phyloP scores from a whole-genome alignment of 805 yeast genomes.

The Starmera quercuum region DNA sequence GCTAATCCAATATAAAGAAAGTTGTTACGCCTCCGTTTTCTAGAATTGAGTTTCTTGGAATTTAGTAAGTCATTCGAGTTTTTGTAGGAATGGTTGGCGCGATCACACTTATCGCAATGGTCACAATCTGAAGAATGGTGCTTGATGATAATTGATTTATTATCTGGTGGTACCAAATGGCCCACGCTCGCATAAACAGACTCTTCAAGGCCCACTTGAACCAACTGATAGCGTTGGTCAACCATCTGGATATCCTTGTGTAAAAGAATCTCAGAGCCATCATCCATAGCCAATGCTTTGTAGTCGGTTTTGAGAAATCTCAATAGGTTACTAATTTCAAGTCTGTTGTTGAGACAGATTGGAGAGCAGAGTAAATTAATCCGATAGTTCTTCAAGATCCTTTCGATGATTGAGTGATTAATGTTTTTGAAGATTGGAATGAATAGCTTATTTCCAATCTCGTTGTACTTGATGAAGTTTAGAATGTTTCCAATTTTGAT shows the following conservation, averaged over 20 bases:
- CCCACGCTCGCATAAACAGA: too few relatives aligned
- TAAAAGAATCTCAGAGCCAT: too few relatives aligned
- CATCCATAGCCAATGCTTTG: too few relatives aligned
- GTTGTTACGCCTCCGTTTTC: slow-evolving; percentile 2
- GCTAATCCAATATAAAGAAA: slow-evolving; percentile 11
- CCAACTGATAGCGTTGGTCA: too few relatives aligned
- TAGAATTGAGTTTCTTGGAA: slow-evolving; percentile 11
- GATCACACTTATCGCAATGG: too few relatives aligned
- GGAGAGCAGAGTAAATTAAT: slow-evolving; percentile 18
- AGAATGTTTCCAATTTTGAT: slow-evolving; percentile 21
- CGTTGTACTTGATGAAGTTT: slow-evolving; percentile 15
- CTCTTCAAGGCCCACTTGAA: too few relatives aligned
- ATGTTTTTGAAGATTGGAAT: slow-evolving; percentile 19
- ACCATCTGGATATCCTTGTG: too few relatives aligned
- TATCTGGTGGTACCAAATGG: too few relatives aligned
- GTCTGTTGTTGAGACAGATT: slow-evolving; percentile 12
- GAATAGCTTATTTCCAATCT: slow-evolving; percentile 8
- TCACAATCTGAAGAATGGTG: too few relatives aligned
- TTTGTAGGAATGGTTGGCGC: too few relatives aligned
- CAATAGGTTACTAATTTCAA: slow-evolving; percentile 12
- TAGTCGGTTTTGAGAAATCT: slow-evolving; percentile 14
- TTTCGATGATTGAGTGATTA: slow-evolving; percentile 12
- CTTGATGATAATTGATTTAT: too few relatives aligned
- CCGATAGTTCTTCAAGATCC: slow-evolving; percentile 10
- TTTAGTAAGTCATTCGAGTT: too few relatives aligned